Evolutionary conservation across 768 basidiomycete genomes (phyloP).

Genomic region (Pleurotus djamor): DNA sequence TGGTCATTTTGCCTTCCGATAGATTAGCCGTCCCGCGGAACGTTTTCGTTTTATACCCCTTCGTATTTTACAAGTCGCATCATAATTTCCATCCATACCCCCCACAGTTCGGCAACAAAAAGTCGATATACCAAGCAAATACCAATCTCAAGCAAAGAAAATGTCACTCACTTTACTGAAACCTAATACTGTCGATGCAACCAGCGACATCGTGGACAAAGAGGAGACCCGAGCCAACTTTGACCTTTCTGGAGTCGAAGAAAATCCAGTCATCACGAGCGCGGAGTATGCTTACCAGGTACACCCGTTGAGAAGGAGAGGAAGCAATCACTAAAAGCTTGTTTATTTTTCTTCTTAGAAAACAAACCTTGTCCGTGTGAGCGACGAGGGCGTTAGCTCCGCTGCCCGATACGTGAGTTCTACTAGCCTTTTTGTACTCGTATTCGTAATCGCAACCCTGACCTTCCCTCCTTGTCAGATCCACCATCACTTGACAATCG

Average conservation of each 20-base stretch:
- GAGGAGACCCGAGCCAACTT: neutral
- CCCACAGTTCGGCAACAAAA: too few species aligned
- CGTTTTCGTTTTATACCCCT: too few species aligned
- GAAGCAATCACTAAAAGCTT: neutral
- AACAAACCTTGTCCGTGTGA: slow-evolving; percentile 58
- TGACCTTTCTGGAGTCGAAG: neutral
- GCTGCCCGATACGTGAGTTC: slow-evolving; percentile 65
- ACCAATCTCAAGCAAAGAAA: too few species aligned
- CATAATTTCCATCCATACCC: too few species aligned
- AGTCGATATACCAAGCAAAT: too few species aligned
- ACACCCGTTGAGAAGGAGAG: slow-evolving; percentile 8
- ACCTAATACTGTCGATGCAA: neutral
- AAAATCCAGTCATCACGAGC: slow-evolving; percentile 60
- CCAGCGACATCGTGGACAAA: neutral
- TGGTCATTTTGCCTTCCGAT: too few species aligned
- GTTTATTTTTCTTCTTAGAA: slow-evolving; percentile 33
- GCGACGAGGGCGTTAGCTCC: slow-evolving; percentile 54
- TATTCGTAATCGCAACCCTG: neutral
- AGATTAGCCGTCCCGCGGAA: too few species aligned
- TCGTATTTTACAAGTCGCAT: too few species aligned
- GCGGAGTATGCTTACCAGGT: slow-evolving; percentile 61
- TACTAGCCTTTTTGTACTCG: slow-evolving; percentile 4
- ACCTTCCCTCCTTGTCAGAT: slow-evolving; percentile 44
- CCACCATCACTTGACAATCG: slow-evolving; percentile 48
- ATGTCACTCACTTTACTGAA: neutral